Conservation (phyloP, 1,284 basidiomycete species). For the Sporisorium graminicola region DNA sequence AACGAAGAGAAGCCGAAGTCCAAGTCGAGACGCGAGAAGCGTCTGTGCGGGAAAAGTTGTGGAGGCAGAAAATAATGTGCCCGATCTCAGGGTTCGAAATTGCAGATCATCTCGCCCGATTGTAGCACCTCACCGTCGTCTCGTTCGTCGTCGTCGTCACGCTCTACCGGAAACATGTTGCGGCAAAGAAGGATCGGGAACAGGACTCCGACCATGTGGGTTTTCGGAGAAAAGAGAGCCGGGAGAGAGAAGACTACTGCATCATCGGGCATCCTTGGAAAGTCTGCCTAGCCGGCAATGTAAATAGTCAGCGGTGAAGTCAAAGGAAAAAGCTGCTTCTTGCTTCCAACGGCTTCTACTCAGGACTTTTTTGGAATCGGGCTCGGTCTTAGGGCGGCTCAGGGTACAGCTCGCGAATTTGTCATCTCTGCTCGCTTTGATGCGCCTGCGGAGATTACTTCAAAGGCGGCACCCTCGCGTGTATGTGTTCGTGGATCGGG, state of each 20-base stretch:
- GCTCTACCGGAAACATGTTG: too few species aligned
- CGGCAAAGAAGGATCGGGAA: not conserved
- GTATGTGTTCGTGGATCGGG: not conserved
- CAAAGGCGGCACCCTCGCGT: too few species aligned
- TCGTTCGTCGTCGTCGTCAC: too few species aligned
- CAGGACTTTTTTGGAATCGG: not conserved
- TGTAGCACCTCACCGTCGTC: too few species aligned
- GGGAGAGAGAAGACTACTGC: too few species aligned
- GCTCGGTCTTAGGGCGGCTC: constrained; percentile 2
- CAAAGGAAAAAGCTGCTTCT: not conserved
- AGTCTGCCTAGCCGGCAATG: not conserved
- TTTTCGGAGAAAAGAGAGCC: too few species aligned
- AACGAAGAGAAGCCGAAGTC: too few species aligned
- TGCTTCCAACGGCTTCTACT: not conserved
- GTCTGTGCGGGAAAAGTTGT: constrained; percentile 9
- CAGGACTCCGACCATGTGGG: not conserved
- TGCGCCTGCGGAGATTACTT: not conserved
- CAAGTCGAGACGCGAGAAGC: too few species aligned
- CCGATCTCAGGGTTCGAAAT: constrained; percentile 13
- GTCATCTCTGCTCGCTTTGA: too few species aligned
- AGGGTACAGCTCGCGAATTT: too few species aligned
- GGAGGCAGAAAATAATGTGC: constrained; percentile 1
- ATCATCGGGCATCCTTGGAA: too few species aligned
- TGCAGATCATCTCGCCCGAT: not conserved
- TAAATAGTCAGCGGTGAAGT: too few species aligned